phyloP scores from a whole-genome alignment of 2,329 filamentous ascomycete genomes.

The Periconia sp. region DNA sequence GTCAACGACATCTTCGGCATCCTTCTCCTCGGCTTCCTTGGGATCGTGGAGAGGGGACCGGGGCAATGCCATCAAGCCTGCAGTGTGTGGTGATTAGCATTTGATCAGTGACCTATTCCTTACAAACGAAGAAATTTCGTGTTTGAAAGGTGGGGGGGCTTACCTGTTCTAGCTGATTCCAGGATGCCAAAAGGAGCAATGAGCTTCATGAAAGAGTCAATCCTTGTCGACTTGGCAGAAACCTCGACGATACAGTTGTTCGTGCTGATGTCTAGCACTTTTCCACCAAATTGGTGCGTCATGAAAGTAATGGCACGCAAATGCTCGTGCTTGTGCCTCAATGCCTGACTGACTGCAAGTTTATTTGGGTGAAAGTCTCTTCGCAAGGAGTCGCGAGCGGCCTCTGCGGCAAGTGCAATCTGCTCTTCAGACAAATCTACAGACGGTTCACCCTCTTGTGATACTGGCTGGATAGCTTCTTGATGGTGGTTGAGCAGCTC shows the following conservation, averaged over 20 bases:
- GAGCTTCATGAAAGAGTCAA: constrained; percentile 97
- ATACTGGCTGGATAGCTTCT: constrained; percentile 61
- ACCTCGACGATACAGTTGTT: constrained; percentile 98
- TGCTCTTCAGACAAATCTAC: constrained; percentile 36
- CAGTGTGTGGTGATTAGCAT: constrained; percentile 12
- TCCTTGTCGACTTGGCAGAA: constrained; percentile 88
- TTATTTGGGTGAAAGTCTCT: constrained; percentile 87
- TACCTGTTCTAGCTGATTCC: constrained; percentile 86
- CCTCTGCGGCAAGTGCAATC: constrained; percentile 31
- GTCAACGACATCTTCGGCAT: constrained; percentile 93
- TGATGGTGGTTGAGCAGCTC: constrained; percentile 94
- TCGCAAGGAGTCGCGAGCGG: constrained; percentile 45
- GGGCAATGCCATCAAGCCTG: constrained; percentile 88
- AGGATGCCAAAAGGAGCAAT: constrained; percentile 93
- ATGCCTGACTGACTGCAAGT: constrained; percentile 80
- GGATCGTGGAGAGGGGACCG: constrained; percentile 82
- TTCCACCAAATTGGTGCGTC: constrained; percentile 95
- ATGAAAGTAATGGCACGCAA: constrained; percentile 94
- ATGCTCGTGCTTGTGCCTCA: constrained; percentile 97
- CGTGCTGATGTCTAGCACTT: constrained; percentile 95
- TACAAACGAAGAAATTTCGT: not conserved
- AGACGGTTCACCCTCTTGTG: constrained; percentile 21
- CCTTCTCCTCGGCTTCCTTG: constrained; percentile 75
- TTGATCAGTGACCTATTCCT: not conserved
- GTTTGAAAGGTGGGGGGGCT: constrained; percentile 20